phyloP scores from a whole-genome alignment of 1,284 basidiomycete species.

The Sparassis latifolia region DNA sequence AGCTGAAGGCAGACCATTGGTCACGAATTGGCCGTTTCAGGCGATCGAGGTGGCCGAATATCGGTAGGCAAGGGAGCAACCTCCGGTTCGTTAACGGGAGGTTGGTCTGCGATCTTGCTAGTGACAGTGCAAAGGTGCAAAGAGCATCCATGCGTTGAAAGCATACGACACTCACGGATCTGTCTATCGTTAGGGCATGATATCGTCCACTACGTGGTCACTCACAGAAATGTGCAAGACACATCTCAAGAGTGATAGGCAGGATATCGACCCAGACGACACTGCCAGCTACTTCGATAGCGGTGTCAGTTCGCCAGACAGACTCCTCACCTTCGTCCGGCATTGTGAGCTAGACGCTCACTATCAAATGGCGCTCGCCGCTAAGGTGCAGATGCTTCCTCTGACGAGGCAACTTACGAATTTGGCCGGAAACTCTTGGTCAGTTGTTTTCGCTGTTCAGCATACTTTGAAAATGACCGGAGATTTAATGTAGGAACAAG shows the following conservation, averaged over 20 bases:
- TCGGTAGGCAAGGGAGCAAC: too few species aligned
- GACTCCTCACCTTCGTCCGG: slow-evolving; percentile 81
- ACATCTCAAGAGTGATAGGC: slow-evolving; percentile 43
- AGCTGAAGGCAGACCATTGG: slow-evolving; percentile 60
- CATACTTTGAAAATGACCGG: neutral
- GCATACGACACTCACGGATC: neutral
- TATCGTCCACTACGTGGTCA: slow-evolving; percentile 24
- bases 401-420: slow-evolving; percentile 94
- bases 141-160: neutral
- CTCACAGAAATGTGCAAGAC: too few species aligned
- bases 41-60: too few species aligned
- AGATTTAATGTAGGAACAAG: slow-evolving; percentile 67
- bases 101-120: too few species aligned
- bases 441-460: slow-evolving; percentile 18
- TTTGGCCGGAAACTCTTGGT: slow-evolving; percentile 98
- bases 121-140: slow-evolving; percentile 78
- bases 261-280: slow-evolving; percentile 96
- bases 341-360: slow-evolving; percentile 94
- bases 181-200: slow-evolving; percentile 48
- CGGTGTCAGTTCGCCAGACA: slow-evolving; percentile 70
- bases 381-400: slow-evolving; percentile 85
- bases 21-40: too few species aligned
- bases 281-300: slow-evolving; percentile 89
- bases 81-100: too few species aligned
- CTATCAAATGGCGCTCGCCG: slow-evolving; percentile 92